These are phyloP conservation scores for Coniochaeta sp. DNA, from an alignment of 2,329 filamentous ascomycete species.

Conservation along the genomic window DNA sequence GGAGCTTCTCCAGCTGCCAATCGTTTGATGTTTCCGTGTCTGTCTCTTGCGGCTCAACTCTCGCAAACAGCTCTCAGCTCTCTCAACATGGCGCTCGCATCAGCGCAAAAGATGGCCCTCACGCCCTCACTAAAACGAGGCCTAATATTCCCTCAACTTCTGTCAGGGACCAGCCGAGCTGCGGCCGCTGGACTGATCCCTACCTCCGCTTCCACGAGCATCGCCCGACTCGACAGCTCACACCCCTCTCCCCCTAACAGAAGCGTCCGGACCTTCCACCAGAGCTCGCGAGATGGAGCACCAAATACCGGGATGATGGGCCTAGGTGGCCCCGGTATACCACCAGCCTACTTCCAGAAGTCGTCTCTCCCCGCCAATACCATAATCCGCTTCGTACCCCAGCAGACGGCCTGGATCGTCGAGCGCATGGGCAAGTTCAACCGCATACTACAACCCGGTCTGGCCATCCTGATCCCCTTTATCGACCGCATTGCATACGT, in stretches of 20 bases:
- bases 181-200: neutral
- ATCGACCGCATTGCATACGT: constrained; percentile 97
- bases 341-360: constrained; percentile 75
- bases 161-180: neutral
- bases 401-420: constrained; percentile 98
- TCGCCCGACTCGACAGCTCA: constrained; percentile 1
- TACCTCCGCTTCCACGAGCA: neutral
- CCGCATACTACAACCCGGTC: constrained; percentile 83
- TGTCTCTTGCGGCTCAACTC: neutral
- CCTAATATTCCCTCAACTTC: constrained; percentile 1
- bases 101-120: constrained; percentile 15
- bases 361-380: constrained; percentile 82
- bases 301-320: constrained; percentile 12
- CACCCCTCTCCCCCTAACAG: neutral
- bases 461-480: constrained; percentile 83
- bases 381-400: constrained; percentile 92
- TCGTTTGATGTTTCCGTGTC: too few relatives aligned
- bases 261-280: constrained; percentile 13
- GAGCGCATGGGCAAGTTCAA: constrained; percentile 99
- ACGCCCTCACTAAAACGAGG: constrained; percentile 12
- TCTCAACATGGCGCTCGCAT: constrained; percentile 16
- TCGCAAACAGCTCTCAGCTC: too few relatives aligned
- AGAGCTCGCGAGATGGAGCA: constrained; percentile 11
- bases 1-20: neutral
- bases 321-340: constrained; percentile 26